phyloP scores from a whole-genome alignment of 2,329 filamentous ascomycete genomes.

The Pseudocercospora pini-densiflorae region DNA sequence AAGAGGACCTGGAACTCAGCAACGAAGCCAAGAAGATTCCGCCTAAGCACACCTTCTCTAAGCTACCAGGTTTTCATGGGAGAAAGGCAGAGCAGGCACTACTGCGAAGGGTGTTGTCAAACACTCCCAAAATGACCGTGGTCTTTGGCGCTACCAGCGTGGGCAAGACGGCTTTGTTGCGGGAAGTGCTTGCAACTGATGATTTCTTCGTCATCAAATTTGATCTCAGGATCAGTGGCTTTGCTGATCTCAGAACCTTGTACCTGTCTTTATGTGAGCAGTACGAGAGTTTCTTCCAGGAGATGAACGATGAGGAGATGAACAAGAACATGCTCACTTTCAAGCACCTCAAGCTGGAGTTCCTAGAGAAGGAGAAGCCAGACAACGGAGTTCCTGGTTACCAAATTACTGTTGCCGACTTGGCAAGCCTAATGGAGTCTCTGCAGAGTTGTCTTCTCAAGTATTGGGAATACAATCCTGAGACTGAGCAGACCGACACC shows the following conservation, averaged over 20 bases:
- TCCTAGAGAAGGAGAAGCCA: constrained; percentile 24
- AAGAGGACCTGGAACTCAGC: constrained; percentile 23
- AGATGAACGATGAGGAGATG: constrained; percentile 29
- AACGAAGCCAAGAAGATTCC: constrained; percentile 27
- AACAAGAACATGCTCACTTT: constrained; percentile 26
- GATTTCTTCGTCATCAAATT: constrained; percentile 30
- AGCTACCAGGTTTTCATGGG: constrained; percentile 27
- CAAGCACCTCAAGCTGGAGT: constrained; percentile 22
- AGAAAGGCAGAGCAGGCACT: constrained; percentile 22
- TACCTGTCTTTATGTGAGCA: constrained; percentile 27
- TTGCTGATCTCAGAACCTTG: constrained; percentile 25
- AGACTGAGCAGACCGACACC: not conserved
- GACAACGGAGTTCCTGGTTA: constrained; percentile 23
- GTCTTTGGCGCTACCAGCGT: constrained; percentile 28
- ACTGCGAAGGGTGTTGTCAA: constrained; percentile 21
- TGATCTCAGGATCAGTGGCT: constrained; percentile 26
- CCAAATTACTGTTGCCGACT: constrained; percentile 22
- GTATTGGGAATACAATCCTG: constrained; percentile 27
- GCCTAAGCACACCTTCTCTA: constrained; percentile 24
- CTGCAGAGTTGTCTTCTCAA: constrained; percentile 27
- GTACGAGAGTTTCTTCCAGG: constrained; percentile 24
- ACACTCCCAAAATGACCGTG: constrained; percentile 26
- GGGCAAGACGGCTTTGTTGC: constrained; percentile 27
- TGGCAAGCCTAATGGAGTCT: constrained; percentile 28
- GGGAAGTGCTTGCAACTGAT: constrained; percentile 26